Conservation (phyloP, 2,329 filamentous ascomycete genomes). For the Leptoxyphium fumago region DNA sequence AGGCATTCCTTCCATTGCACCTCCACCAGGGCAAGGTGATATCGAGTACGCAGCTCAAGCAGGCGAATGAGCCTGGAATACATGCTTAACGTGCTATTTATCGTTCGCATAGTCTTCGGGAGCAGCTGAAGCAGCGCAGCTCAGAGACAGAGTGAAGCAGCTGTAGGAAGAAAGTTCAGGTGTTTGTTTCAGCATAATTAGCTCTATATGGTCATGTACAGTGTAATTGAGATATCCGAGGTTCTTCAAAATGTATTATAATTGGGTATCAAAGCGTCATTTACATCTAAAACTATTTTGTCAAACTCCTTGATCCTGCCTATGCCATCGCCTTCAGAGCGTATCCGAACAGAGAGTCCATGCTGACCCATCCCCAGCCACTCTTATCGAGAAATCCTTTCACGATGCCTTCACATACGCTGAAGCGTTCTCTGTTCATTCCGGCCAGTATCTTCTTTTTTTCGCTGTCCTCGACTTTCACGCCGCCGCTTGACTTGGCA, state of each 20-base stretch:
- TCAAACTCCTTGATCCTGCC: background rate
- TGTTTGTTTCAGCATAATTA: too few species aligned
- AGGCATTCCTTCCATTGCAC: conserved; percentile 42
- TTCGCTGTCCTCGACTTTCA: conserved; percentile 39
- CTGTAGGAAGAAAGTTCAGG: too few species aligned
- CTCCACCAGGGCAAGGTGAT: conserved; percentile 65
- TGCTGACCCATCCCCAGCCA: conserved; percentile 28
- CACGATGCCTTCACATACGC: conserved; percentile 59
- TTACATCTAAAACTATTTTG: too few species aligned
- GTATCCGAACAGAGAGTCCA: conserved; percentile 34
- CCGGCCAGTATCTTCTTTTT: conserved; percentile 54
- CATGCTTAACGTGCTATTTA: too few species aligned
- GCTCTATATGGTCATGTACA: too few species aligned
- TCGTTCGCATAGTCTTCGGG: too few species aligned
- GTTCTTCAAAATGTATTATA: too few species aligned
- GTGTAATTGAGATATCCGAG: too few species aligned
- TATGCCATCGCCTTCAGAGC: conserved; percentile 20
- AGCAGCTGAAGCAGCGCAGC: too few species aligned
- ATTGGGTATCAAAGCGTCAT: too few species aligned
- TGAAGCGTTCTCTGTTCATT: conserved; percentile 69
- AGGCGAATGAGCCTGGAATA: conserved; percentile 44
- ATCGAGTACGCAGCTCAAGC: conserved; percentile 74
- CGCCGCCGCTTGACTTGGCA: conserved; percentile 13
- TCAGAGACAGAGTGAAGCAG: too few species aligned
- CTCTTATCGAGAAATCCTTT: conserved; percentile 34